Evolutionary conservation across 1,284 basidiomycete species (phyloP).

Genomic region (Cryptococcus sp.): DNA sequence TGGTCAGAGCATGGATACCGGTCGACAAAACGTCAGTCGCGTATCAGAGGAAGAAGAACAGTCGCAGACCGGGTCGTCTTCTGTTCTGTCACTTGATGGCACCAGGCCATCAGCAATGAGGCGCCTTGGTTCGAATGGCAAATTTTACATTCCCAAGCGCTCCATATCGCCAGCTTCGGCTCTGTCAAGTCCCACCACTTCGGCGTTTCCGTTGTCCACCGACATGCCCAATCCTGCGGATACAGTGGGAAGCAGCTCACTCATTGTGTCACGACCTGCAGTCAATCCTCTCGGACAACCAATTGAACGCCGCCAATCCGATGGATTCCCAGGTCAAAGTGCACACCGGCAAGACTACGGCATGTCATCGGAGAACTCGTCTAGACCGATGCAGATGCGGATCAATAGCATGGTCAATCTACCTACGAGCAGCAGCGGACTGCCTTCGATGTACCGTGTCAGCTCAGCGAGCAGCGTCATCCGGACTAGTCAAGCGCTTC

Average conservation of each 20-base stretch:
- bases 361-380: conserved; percentile 8
- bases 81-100: conserved; percentile 2
- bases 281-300: background rate
- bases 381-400: conserved; percentile 28
- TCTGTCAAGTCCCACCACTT: conserved; percentile 12
- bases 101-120: conserved; percentile 16
- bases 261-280: conserved; percentile 5
- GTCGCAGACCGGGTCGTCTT: background rate
- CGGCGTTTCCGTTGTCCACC: conserved; percentile 8
- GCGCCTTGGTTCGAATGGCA: conserved; percentile 34
- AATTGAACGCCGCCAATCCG: conserved; percentile 36
- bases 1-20: conserved; percentile 26
- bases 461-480: conserved; percentile 8
- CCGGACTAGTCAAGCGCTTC: conserved; percentile 63
- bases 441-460: conserved; percentile 28
- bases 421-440: conserved; percentile 10
- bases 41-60: conserved; percentile 34
- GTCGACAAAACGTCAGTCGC: conserved; percentile 19
- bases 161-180: conserved; percentile 29
- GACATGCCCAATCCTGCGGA: conserved; percentile 3
- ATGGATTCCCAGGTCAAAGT: conserved; percentile 21
- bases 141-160: conserved; percentile 42
- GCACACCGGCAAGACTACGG: conserved; percentile 7
- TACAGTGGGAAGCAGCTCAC: conserved; percentile 7
- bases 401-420: conserved; percentile 43